Conservation (phyloP, 768 basidiomycete genomes). For the Saitozyma sp. region DNA sequence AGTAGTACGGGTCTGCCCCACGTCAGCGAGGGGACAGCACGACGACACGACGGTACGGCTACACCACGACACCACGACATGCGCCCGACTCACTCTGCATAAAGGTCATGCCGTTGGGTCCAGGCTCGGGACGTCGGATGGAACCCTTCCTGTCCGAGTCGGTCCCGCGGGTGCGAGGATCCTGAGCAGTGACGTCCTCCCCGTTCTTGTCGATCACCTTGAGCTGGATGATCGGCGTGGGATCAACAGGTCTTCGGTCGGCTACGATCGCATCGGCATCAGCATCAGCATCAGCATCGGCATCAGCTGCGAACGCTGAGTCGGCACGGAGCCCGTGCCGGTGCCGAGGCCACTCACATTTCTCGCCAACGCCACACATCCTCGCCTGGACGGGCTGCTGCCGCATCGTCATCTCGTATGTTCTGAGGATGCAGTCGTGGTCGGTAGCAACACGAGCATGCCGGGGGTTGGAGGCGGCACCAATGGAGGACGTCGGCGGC, state of each 20-base stretch:
- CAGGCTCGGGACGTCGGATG: constrained; percentile 20
- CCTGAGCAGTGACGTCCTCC: constrained; percentile 22
- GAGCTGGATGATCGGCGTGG: constrained; percentile 93
- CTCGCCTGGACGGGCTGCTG: constrained; percentile 82
- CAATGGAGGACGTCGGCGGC: no score
- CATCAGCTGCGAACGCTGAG: constrained; percentile 1
- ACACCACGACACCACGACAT: constrained; percentile 52
- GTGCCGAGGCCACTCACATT: constrained; percentile 55
- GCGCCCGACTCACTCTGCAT: constrained; percentile 47
- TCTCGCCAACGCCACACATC: constrained; percentile 60
- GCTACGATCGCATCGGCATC: constrained; percentile 56
- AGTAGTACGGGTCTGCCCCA: constrained; percentile 73
- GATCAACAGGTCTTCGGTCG: constrained; percentile 94
- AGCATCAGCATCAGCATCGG: not conserved
- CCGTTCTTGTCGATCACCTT: constrained; percentile 68
- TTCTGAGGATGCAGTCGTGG: constrained; percentile 57
- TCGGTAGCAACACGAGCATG: no score
- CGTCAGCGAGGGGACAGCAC: constrained; percentile 50
- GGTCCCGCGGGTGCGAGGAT: constrained; percentile 6
- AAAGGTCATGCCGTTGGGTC: constrained; percentile 32
- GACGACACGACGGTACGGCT: constrained; percentile 19
- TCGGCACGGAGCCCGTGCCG: not conserved
- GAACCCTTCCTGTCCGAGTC: not conserved
- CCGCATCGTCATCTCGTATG: constrained; percentile 79
- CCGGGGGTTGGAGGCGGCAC: no score